Percentiles rank a stretch among this genome's conserved stretches.
phyloP scores from a whole-genome alignment of 345 rosid genomes.

The Psidium friedrichsthalianum region DNA sequence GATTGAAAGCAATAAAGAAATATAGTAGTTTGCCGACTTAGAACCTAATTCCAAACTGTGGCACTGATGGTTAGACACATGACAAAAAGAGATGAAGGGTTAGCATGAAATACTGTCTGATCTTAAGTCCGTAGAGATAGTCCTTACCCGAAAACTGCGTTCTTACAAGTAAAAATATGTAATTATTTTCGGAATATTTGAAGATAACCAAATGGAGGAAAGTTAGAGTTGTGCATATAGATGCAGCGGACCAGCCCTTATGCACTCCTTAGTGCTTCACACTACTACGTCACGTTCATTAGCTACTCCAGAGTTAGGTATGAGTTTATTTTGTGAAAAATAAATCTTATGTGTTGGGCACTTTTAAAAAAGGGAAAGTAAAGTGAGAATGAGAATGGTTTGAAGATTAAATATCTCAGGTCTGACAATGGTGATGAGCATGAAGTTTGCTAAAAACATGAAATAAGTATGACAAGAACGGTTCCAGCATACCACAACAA shows the following conservation, averaged over 20 bases:
- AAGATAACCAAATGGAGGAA: background rate
- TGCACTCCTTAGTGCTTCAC: background rate
- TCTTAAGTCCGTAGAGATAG: background rate
- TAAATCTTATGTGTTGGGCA: background rate
- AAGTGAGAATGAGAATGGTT: background rate
- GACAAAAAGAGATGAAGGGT: background rate
- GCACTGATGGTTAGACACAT: background rate
- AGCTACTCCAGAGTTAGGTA: background rate
- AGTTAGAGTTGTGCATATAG: background rate
- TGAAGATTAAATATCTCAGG: background rate
- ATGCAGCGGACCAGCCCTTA: background rate
- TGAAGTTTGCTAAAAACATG: background rate
- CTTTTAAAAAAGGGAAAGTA: background rate
- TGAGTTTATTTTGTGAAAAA: background rate
- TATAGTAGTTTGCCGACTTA: background rate
- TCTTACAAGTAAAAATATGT: background rate
- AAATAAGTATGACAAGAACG: background rate
- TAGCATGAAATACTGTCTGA: background rate
- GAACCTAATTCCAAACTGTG: background rate
- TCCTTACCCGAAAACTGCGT: background rate
- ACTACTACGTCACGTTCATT: background rate
- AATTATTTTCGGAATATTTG: background rate
- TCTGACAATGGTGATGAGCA: background rate
- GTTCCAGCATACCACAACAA: background rate
- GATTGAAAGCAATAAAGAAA: background rate